Evolutionary conservation across 352 stramenopile genomes (phyloP).

Genomic region (Phytophthora vignae): DNA sequence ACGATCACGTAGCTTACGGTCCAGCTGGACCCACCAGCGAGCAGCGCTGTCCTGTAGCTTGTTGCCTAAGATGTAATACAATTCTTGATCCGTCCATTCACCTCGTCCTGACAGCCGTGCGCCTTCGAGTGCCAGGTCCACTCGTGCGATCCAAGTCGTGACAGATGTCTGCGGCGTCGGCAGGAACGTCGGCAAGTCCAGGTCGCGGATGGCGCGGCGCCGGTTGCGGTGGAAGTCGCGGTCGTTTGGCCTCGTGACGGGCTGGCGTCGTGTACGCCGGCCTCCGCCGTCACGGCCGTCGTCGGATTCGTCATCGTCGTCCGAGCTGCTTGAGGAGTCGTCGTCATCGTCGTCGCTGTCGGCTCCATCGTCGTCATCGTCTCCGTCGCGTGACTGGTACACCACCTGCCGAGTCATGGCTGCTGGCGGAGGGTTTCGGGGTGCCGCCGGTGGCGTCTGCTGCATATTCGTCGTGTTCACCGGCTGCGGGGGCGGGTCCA

Average conservation of each 20-base stretch:
- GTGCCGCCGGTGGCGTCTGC: no score
- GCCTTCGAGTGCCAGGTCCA: neutral
- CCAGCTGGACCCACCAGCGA: neutral
- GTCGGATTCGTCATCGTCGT: neutral
- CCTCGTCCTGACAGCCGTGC: neutral
- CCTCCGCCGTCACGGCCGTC: neutral
- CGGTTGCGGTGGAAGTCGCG: neutral
- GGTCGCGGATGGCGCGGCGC: neutral
- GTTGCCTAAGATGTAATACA: constrained; percentile 3
- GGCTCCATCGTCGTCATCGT: neutral
- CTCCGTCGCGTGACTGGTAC: neutral
- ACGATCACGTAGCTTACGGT: neutral
- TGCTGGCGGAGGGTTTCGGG: neutral
- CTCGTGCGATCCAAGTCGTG: neutral
- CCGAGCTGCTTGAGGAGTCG: neutral
- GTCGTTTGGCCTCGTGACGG: neutral
- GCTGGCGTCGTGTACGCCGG: neutral
- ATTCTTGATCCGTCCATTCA: neutral
- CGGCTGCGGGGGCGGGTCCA: no score
- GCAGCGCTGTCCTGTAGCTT: neutral
- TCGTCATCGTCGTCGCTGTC: neutral
- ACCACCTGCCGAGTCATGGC: neutral
- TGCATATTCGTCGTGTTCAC: no score
- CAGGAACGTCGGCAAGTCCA: neutral
- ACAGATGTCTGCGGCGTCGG: neutral